These are phyloP conservation scores for Hypoxylon rickii DNA, from an alignment of 495 filamentous ascomycete genomes.

Conservation along the genomic window DNA sequence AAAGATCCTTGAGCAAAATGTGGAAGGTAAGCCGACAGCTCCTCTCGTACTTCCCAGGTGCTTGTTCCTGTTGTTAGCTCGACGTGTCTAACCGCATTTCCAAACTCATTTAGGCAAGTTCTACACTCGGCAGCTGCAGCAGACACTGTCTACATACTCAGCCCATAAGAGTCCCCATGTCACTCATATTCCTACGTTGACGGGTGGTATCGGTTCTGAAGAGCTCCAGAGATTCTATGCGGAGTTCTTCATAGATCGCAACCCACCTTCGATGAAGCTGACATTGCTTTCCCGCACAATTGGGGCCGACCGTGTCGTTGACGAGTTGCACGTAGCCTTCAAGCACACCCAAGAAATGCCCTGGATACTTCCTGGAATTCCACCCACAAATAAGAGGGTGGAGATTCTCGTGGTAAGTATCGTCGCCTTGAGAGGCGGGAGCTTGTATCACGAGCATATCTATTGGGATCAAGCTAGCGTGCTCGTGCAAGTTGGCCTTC, in stretches of 20 bases:
- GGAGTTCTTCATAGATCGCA: constrained; percentile 63
- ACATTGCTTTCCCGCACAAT: constrained; percentile 68
- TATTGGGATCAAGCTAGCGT: constrained; percentile 85
- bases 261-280: constrained; percentile 65
- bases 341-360: constrained; percentile 68
- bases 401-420: constrained; percentile 40
- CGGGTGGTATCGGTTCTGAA: constrained; percentile 66
- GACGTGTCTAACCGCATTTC: neutral
- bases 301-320: constrained; percentile 48
- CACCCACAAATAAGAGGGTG: constrained; percentile 56
- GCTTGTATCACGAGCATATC: constrained; percentile 69
- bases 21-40: constrained; percentile 51
- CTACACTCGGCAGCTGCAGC: constrained; percentile 48
- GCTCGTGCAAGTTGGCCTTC: constrained; percentile 68
- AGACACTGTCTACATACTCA: constrained; percentile 60
- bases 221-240: constrained; percentile 71
- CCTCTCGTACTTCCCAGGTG: too few relatives aligned
- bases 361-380: constrained; percentile 74
- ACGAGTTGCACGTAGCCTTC: constrained; percentile 56
- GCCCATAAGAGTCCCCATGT: constrained; percentile 56
- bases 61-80: too few relatives aligned
- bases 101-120: constrained; percentile 48
- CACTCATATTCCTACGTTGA: constrained; percentile 54
- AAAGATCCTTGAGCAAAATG: constrained; percentile 61
- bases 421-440: constrained; percentile 64